These are phyloP conservation scores for Skeletonema grethae DNA, from an alignment of 108 stramenopile genomes.

Conservation along the genomic window DNA sequence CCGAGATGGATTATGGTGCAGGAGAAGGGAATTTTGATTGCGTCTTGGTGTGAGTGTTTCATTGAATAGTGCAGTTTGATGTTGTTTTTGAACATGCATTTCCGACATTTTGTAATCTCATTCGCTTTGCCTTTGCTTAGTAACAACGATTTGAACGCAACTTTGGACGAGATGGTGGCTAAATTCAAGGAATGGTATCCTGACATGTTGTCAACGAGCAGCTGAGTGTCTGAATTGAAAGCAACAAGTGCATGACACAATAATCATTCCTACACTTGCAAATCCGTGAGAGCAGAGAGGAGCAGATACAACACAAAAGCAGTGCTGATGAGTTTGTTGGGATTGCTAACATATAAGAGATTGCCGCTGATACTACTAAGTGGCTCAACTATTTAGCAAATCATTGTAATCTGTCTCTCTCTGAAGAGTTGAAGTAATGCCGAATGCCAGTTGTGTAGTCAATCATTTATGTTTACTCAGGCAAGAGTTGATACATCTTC, in stretches of 20 bases:
- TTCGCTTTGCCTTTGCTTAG: conserved; percentile 39
- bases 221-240: background rate
- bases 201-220: conserved; percentile 27
- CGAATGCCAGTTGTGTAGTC: too few species aligned
- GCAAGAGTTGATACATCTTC: too few species aligned
- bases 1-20: conserved; percentile 92
- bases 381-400: too few species aligned
- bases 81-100: background rate
- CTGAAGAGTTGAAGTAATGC: too few species aligned
- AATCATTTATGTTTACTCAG: too few species aligned
- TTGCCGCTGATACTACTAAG: too few species aligned
- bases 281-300: too few species aligned
- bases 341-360: too few species aligned
- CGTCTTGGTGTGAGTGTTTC: conserved; percentile 51
- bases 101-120: background rate
- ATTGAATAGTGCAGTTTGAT: conserved; percentile 24
- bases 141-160: conserved; percentile 67
- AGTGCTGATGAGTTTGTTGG: background rate
- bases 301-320: too few species aligned
- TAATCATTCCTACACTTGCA: too few species aligned
- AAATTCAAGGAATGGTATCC: conserved; percentile 76
- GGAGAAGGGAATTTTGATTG: conserved; percentile 66
- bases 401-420: too few species aligned
- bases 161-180: conserved; percentile 64
- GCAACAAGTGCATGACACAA: background rate